Base-by-base conservation (phyloP, 2,329 filamentous ascomycete species). In the Calonectria leucothoes region DNA sequence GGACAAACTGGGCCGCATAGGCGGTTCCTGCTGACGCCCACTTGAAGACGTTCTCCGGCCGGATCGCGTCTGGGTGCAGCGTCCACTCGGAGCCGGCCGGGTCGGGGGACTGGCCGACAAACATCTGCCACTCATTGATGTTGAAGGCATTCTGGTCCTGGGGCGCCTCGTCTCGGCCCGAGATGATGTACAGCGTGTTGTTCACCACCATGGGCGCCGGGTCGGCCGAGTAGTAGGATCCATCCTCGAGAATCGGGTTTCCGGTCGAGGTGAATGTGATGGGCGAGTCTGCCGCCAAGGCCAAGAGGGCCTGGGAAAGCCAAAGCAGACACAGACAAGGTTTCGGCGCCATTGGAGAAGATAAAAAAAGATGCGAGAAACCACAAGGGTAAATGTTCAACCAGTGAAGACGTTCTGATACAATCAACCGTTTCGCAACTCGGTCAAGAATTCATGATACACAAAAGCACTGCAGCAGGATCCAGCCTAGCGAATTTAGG, bases 71-170 rank as follows among this genome's bases (percentile, higher is more conserved):
- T 7, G 77, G 78, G 25, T 85, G 81, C 1, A 85, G 77, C 0
- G 79, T 82, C 84, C 84, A 86, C 6, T 79, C 64, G 12, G 79
- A 80, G 25, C 82, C 82, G 7, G 78, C 78, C 1, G 83, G 83
- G 57, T 78, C 73, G 5, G 82, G 81, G 35, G 77, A 77, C 6
- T 74, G 73, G 7, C 80, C 78, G 20, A 79, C 79, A n/a, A 83
- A 82, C 20, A 85, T 74, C 49, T 84, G 78, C 84, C 84, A 86
- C 61, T 85, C 80, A 52, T 82, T 82, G 78, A 86, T 85, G 70
- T 79, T 74, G 65, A 85, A 85, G 35, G 76, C 71, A 39, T 84
- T 85, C 12, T 67, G 23, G 23, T 55, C 65, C 3, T 78, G 70
- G 0, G 77, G 78, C 0, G 83, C 84, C 20, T 81, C 80, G 39